Conservation (phyloP, 2,329 filamentous ascomycete species). For the Ophiocordyceps camponoti-saundersi region DNA sequence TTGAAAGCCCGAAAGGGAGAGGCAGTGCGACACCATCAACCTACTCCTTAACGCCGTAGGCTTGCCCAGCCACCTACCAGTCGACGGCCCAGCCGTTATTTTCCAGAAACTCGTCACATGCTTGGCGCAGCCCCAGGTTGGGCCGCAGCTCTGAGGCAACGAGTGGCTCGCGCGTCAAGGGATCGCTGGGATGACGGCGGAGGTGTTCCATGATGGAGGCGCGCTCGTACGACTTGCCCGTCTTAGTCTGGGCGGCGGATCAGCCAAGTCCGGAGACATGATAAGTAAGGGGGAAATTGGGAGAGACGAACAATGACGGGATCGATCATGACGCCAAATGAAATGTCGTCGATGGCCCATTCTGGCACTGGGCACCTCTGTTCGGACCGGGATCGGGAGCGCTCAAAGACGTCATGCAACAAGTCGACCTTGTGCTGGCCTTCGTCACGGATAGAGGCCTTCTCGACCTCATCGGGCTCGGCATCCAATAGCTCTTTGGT, state of each 20-base stretch:
- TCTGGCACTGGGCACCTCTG: conserved; percentile 49
- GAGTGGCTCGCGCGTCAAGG: conserved; percentile 65
- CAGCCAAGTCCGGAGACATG: conserved; percentile 3
- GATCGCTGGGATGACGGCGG: conserved; percentile 57
- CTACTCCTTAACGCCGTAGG: not conserved
- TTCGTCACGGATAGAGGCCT: conserved; percentile 27
- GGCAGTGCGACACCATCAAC: not conserved
- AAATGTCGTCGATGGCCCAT: conserved; percentile 62
- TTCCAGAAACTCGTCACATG: conserved; percentile 70
- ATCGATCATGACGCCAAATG: conserved; percentile 58
- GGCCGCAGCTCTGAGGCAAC: conserved; percentile 53
- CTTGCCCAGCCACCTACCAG: conserved; percentile 37
- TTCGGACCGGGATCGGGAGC: conserved; percentile 24
- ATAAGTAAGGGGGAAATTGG: not conserved
- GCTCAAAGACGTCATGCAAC: conserved; percentile 33
- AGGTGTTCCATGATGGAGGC: conserved; percentile 75
- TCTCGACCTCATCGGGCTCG: conserved; percentile 28
- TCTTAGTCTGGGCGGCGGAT: conserved; percentile 42
- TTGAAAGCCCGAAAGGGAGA: not conserved
- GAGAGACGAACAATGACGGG: conserved; percentile 36
- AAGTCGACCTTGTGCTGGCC: conserved; percentile 26
- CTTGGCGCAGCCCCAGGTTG: conserved; percentile 66
- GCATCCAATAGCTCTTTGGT: conserved; percentile 22
- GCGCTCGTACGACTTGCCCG: conserved; percentile 80
- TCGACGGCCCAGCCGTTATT: conserved; percentile 88